A percentile compares a stretch with the other conserved stretches of the same genome.
These are phyloP conservation scores for Lentinula novae-zelandiae DNA, from an alignment of 1,284 basidiomycete species.

Conservation along the genomic window DNA sequence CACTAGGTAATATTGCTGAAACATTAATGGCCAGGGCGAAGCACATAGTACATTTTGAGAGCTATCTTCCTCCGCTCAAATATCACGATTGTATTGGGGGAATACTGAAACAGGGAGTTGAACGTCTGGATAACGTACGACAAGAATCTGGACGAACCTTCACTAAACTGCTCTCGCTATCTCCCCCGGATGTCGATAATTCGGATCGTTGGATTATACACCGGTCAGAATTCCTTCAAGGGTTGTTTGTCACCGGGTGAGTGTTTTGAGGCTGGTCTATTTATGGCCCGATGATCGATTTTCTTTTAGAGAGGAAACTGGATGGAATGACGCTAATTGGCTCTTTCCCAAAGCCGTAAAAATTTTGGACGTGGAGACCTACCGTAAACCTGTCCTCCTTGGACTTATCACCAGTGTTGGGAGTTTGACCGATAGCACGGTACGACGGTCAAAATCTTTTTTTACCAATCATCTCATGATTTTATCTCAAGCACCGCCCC, in stretches of 20 bases:
- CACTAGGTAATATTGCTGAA: constrained; percentile 48
- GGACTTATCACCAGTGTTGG: constrained; percentile 78
- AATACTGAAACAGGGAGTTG: constrained; percentile 86
- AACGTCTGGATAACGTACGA: constrained; percentile 88
- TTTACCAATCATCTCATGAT: neutral
- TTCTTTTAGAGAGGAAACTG: constrained; percentile 26
- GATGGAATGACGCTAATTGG: constrained; percentile 70
- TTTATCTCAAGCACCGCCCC: constrained; percentile 59
- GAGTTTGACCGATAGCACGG: constrained; percentile 79
- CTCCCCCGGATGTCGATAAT: constrained; percentile 37
- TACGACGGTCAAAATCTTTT: constrained; percentile 27
- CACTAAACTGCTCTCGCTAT: constrained; percentile 42
- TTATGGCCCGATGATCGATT: constrained; percentile 4
- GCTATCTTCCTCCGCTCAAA: constrained; percentile 56
- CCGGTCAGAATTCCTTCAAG: constrained; percentile 40
- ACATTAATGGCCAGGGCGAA: constrained; percentile 42
- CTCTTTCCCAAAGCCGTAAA: constrained; percentile 70
- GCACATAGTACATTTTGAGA: constrained; percentile 38
- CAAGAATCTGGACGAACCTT: constrained; percentile 72
- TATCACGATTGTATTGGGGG: constrained; percentile 61
- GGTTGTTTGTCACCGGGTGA: constrained; percentile 51
- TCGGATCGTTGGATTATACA: constrained; percentile 48
- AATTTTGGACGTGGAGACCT: constrained; percentile 60
- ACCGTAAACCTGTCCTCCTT: constrained; percentile 59
- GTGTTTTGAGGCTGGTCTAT: constrained; percentile 15